phyloP scores from a whole-genome alignment of 352 stramenopile species.

The Albugo candida region DNA sequence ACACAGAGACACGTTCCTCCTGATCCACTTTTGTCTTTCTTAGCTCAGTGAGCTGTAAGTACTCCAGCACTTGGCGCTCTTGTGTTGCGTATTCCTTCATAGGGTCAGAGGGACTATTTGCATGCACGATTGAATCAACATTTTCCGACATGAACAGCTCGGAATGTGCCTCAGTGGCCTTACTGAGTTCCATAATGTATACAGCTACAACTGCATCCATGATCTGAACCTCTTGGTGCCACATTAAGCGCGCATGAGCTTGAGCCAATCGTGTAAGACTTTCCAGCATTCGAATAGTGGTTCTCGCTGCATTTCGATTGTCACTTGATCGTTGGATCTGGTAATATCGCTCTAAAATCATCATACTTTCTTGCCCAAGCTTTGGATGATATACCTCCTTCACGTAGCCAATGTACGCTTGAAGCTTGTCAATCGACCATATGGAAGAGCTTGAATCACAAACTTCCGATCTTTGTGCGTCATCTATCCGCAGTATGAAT shows the following conservation, averaged over 20 bases:
- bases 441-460: conserved; percentile 3
- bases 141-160: conserved; percentile 28
- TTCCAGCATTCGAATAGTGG: conserved; percentile 89
- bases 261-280: conserved; percentile 83
- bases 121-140: conserved; percentile 42
- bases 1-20: no score
- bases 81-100: conserved; percentile 38
- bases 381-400: conserved; percentile 75
- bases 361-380: conserved; percentile 57
- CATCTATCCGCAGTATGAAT: conserved; percentile 77
- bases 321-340: conserved; percentile 48
- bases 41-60: conserved; percentile 35
- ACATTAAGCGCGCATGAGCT: conserved; percentile 81
- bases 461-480: conserved; percentile 5
- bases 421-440: conserved; percentile 82
- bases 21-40: no score
- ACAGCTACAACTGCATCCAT: conserved; percentile 64
- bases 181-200: conserved; percentile 61
- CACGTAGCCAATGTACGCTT: conserved; percentile 85
- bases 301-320: conserved; percentile 39
- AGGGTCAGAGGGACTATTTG: conserved; percentile 40
- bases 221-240: conserved; percentile 33
- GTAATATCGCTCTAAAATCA: conserved; percentile 85
- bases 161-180: conserved; percentile 36
- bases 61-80: conserved; percentile 47